These are phyloP conservation scores for Sugiyamaella chiloensis DNA, from an alignment of 805 yeast genomes.

Conservation along the genomic window DNA sequence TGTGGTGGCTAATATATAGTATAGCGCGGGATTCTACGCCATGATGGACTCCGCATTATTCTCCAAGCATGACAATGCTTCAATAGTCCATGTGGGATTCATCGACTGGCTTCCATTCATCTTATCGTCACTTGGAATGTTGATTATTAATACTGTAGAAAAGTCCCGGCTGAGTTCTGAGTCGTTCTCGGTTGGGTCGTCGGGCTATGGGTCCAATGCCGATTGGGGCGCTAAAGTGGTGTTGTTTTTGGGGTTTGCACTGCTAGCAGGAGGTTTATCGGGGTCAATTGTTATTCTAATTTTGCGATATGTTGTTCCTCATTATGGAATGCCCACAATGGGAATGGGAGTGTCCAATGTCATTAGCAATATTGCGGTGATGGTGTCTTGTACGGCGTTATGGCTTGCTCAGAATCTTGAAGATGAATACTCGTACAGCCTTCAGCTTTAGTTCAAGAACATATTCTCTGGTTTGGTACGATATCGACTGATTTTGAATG, in stretches of 20 bases:
- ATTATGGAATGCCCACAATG: slow-evolving; percentile 78
- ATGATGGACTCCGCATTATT: slow-evolving; percentile 86
- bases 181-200: slow-evolving; percentile 40
- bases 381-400: slow-evolving; percentile 82
- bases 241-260: slow-evolving; percentile 85
- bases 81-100: slow-evolving; percentile 81
- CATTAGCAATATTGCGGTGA: slow-evolving; percentile 68
- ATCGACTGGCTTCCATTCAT: slow-evolving; percentile 95
- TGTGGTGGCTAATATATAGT: slow-evolving; percentile 8
- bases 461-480: background rate
- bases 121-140: slow-evolving; percentile 85
- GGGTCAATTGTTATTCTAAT: slow-evolving; percentile 88
- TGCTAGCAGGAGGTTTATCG: slow-evolving; percentile 90
- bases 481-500: too few species aligned
- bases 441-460: slow-evolving; percentile 52
- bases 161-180: slow-evolving; percentile 49
- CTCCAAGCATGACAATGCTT: slow-evolving; percentile 80
- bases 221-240: slow-evolving; percentile 95
- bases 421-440: slow-evolving; percentile 91
- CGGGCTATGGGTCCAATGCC: slow-evolving; percentile 40
- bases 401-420: slow-evolving; percentile 96
- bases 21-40: slow-evolving; percentile 69
- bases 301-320: slow-evolving; percentile 76
- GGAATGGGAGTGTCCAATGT: slow-evolving; percentile 94
- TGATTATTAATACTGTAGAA: slow-evolving; percentile 70